Evolutionary conservation across 345 rosid genomes (phyloP).

Genomic region (Syzygium grande): DNA sequence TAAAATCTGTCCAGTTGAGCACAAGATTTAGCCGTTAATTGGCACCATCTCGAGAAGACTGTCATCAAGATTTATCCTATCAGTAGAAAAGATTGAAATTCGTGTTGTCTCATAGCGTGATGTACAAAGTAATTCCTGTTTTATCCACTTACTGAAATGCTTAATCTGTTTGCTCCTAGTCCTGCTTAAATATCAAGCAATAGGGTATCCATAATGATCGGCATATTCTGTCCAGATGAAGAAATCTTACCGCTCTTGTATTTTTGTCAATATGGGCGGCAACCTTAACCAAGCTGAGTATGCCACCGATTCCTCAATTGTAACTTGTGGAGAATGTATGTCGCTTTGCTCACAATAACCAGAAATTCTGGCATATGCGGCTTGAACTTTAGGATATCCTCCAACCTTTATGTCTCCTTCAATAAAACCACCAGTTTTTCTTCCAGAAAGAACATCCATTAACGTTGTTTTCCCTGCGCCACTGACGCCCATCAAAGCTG

Average conservation of each 20-base stretch:
- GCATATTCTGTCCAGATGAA: background rate
- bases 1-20: background rate
- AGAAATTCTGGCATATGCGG: slow-evolving; percentile 32
- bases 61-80: background rate
- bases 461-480: slow-evolving; percentile 47
- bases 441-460: slow-evolving; percentile 45
- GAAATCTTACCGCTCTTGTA: slow-evolving; percentile 26
- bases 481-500: slow-evolving; percentile 42
- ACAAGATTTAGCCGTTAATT: background rate
- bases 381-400: slow-evolving; percentile 39
- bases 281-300: slow-evolving; percentile 34
- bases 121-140: background rate
- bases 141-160: background rate
- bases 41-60: background rate
- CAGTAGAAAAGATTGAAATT: background rate
- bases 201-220: background rate
- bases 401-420: slow-evolving; percentile 32
- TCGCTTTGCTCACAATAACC: slow-evolving; percentile 42
- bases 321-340: slow-evolving; percentile 36
- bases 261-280: slow-evolving; percentile 15
- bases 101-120: background rate
- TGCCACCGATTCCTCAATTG: slow-evolving; percentile 28
- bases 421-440: slow-evolving; percentile 33
- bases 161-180: background rate
- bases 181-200: background rate